Evolutionary conservation across 2,329 filamentous ascomycete genomes (phyloP).

Genomic region (Claviceps maximensis): DNA sequence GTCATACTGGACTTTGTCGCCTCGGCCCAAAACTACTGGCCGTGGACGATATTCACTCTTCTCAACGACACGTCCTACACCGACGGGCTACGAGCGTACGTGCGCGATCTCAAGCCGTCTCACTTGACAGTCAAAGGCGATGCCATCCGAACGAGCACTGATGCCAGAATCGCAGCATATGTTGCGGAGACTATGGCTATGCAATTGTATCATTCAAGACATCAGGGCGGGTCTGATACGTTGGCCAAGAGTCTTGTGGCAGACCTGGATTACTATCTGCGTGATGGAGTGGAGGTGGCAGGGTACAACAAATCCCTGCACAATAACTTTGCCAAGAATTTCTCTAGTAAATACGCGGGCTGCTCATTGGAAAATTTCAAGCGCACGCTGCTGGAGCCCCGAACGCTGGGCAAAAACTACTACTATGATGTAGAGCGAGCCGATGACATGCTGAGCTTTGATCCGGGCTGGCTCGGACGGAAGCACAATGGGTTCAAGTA

Average conservation of each 20-base stretch:
- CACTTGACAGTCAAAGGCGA: constrained; percentile 40
- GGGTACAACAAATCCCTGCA: constrained; percentile 84
- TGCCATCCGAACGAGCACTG: constrained; percentile 42
- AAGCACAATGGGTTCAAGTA: constrained; percentile 60
- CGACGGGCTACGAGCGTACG: constrained; percentile 55
- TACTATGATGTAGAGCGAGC: constrained; percentile 75
- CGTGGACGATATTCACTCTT: constrained; percentile 77
- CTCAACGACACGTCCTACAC: constrained; percentile 64
- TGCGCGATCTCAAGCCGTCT: constrained; percentile 43
- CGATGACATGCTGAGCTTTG: constrained; percentile 60
- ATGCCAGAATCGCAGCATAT: constrained; percentile 63
- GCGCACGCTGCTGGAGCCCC: constrained; percentile 52
- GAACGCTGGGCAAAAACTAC: constrained; percentile 60
- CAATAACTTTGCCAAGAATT: constrained; percentile 71
- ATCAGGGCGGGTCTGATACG: constrained; percentile 51
- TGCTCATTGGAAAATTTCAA: constrained; percentile 70
- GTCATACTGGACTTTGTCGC: constrained; percentile 78
- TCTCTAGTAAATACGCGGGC: constrained; percentile 62
- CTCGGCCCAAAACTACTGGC: constrained; percentile 86
- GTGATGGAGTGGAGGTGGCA: constrained; percentile 64
- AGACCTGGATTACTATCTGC: constrained; percentile 66
- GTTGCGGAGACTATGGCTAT: constrained; percentile 82
- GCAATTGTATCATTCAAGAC: constrained; percentile 75
- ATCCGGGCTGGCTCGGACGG: constrained; percentile 62
- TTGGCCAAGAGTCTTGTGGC: constrained; percentile 60